Evolutionary conservation across 1,284 basidiomycete genomes (phyloP).

Genomic region (Rhodotorula sp.): DNA sequence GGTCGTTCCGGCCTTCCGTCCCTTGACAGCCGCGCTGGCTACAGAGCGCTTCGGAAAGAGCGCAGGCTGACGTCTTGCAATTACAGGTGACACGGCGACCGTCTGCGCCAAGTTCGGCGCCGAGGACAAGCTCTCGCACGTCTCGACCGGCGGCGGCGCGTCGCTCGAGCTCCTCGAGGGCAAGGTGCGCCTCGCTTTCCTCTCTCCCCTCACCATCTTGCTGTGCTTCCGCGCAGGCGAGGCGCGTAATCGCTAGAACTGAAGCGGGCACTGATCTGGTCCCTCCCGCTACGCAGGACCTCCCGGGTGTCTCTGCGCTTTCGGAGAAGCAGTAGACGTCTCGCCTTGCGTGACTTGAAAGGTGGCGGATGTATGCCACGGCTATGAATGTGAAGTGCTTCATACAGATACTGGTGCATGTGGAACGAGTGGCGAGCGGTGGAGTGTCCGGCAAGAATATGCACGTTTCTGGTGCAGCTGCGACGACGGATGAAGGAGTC

Average conservation of each 20-base stretch:
- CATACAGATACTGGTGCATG: too few relatives aligned
- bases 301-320: slow-evolving; percentile 81
- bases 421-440: too few relatives aligned
- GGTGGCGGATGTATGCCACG: neutral
- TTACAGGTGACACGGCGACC: slow-evolving; percentile 87
- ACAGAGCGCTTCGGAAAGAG: too few relatives aligned
- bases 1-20: neutral
- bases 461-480: too few relatives aligned
- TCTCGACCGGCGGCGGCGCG: slow-evolving; percentile 95
- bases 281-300: slow-evolving; percentile 57
- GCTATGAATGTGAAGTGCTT: neutral
- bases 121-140: slow-evolving; percentile 91
- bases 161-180: slow-evolving; percentile 94
- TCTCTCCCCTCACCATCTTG: neutral
- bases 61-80: neutral
- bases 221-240: too few relatives aligned
- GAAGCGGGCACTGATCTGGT: too few relatives aligned
- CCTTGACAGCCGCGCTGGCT: too few relatives aligned
- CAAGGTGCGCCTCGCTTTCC: slow-evolving; percentile 63
- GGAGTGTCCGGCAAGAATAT: too few relatives aligned
- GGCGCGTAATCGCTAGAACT: too few relatives aligned
- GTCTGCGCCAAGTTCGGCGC: slow-evolving; percentile 73
- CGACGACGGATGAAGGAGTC: too few relatives aligned
- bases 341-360: neutral
- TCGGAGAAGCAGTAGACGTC: slow-evolving; percentile 60